phyloP scores from a whole-genome alignment of 306 rosid species.

The Cicer yamashitae region DNA sequence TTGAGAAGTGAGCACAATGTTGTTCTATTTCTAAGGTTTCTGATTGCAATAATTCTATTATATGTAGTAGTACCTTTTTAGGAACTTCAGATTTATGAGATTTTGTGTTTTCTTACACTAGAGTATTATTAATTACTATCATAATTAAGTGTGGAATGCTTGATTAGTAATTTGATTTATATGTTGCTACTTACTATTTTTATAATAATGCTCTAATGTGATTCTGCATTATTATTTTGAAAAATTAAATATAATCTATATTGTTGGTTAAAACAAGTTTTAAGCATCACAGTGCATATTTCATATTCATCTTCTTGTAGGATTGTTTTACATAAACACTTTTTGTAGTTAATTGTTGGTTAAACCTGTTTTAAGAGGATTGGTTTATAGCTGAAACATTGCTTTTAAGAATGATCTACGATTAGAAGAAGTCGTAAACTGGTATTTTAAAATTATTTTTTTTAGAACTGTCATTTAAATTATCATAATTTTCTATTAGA shows the following conservation, averaged over 20 bases:
- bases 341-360: neutral
- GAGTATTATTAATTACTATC: neutral
- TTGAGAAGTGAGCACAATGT: neutral
- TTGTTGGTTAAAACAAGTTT: neutral
- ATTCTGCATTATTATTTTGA: neutral
- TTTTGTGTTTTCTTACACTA: constrained; percentile 8
- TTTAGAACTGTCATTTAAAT: too few relatives aligned
- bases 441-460: too few relatives aligned
- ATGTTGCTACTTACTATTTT: neutral
- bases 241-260: neutral
- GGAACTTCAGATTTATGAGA: constrained; percentile 3
- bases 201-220: neutral
- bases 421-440: too few relatives aligned
- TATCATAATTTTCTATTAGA: too few relatives aligned
- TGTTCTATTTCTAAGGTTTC: constrained; percentile 38
- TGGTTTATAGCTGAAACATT: too few relatives aligned
- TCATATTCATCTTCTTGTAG: neutral
- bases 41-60: constrained; percentile 20
- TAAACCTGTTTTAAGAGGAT: too few relatives aligned
- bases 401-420: too few relatives aligned
- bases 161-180: neutral
- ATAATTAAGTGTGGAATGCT: constrained; percentile 2
- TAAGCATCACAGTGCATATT: neutral
- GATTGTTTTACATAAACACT: neutral
- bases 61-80: constrained; percentile 21